Conservation (phyloP, 2,329 filamentous ascomycete species). For the Immersiporthe knoxdaviesiana region DNA sequence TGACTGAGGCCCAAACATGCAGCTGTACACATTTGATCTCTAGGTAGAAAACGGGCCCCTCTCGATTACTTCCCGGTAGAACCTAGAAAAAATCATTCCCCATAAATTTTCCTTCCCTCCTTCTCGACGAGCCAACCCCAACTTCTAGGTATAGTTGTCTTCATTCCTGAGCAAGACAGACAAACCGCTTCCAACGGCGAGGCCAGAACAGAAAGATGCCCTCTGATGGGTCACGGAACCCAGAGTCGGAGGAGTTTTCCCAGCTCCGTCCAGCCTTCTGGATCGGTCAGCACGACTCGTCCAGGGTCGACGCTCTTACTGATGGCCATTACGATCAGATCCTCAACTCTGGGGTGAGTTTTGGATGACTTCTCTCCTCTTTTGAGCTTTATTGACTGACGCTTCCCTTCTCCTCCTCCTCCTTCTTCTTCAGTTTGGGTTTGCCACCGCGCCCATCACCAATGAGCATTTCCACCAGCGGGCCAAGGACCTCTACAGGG, state of each 20-base stretch:
- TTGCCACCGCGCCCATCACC: slow-evolving; percentile 78
- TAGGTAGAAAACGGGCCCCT: not conserved
- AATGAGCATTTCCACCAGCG: slow-evolving; percentile 72
- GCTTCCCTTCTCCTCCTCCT: not conserved
- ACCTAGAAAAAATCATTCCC: not conserved
- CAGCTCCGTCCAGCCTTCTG: slow-evolving; percentile 57
- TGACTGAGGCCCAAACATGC: not conserved
- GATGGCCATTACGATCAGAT: slow-evolving; percentile 68
- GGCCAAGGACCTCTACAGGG: slow-evolving; percentile 64
- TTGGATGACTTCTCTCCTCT: not conserved
- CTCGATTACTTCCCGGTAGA: not conserved
- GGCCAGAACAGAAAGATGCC: slow-evolving; percentile 6
- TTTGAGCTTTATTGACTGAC: not conserved
- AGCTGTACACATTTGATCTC: not conserved
- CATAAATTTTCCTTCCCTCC: slow-evolving; percentile 6
- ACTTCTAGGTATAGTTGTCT: not conserved
- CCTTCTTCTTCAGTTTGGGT: slow-evolving; percentile 80
- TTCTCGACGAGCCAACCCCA: not conserved
- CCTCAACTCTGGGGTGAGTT: slow-evolving; percentile 69
- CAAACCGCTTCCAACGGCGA: not conserved
- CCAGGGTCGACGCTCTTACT: slow-evolving; percentile 61
- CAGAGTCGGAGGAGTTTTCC: slow-evolving; percentile 36
- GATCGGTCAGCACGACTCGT: slow-evolving; percentile 74
- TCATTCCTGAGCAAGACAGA: not conserved
- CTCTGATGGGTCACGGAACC: slow-evolving; percentile 31